phyloP scores from a whole-genome alignment of 1,284 basidiomycete species.

The Volvariella volvacea region DNA sequence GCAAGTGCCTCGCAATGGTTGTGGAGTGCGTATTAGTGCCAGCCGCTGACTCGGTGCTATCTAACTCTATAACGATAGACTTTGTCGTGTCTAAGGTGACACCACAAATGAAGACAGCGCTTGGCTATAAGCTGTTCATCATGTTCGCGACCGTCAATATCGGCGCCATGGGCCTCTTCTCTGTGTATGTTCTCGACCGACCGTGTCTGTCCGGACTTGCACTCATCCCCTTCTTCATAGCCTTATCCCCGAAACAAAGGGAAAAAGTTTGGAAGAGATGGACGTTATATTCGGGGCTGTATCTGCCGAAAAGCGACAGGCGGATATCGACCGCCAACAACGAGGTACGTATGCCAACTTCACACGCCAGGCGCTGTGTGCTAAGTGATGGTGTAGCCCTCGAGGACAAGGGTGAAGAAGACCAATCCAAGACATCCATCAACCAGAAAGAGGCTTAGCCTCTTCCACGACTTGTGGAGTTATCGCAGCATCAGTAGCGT shows the following conservation, averaged over 20 bases:
- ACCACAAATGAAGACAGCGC: constrained; percentile 51
- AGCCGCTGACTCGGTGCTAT: too few relatives aligned
- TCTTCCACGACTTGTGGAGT: too few relatives aligned
- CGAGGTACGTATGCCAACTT: constrained; percentile 21
- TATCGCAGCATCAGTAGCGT: too few relatives aligned
- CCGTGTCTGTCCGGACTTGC: neutral
- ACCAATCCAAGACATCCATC: too few relatives aligned
- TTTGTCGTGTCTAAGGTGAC: constrained; percentile 72
- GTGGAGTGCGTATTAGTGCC: constrained; percentile 50
- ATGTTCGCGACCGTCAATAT: constrained; percentile 65
- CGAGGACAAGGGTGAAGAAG: too few relatives aligned
- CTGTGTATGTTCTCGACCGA: constrained; percentile 26
- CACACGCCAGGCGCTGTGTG: neutral
- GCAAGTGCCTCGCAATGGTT: constrained; percentile 75
- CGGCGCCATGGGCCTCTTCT: constrained; percentile 39
- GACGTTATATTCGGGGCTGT: constrained; percentile 75
- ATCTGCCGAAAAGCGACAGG: constrained; percentile 47
- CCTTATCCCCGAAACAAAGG: constrained; percentile 71
- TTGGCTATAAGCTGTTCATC: constrained; percentile 65
- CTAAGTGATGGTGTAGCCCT: too few relatives aligned
- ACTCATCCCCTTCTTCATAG: constrained; percentile 20
- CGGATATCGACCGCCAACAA: constrained; percentile 43
- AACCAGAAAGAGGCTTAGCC: too few relatives aligned
- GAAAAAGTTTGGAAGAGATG: constrained; percentile 71
- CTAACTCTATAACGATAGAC: too few relatives aligned